These are phyloP conservation scores for Diaporthe caulivora DNA, from an alignment of 2,329 filamentous ascomycete species.

Conservation along the genomic window DNA sequence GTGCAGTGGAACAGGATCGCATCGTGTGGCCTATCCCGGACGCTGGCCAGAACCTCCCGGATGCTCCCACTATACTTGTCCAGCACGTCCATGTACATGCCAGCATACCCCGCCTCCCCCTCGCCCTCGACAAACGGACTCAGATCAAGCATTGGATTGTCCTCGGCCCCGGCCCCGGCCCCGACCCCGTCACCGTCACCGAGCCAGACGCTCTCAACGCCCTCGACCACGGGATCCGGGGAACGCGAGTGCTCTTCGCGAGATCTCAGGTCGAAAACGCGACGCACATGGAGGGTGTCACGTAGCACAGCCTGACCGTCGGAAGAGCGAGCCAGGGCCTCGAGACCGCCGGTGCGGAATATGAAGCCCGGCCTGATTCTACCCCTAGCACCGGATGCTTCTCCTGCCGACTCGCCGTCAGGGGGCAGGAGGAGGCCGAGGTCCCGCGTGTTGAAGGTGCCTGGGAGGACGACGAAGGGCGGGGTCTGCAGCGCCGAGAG, in stretches of 20 bases:
- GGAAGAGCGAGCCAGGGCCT: slow-evolving; percentile 46
- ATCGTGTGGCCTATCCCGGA: slow-evolving; percentile 59
- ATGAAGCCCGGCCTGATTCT: slow-evolving; percentile 54
- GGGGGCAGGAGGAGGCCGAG: slow-evolving; percentile 56
- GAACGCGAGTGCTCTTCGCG: slow-evolving; percentile 54
- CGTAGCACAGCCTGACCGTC: slow-evolving; percentile 53
- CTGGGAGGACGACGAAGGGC: slow-evolving; percentile 60
- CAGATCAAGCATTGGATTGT: slow-evolving; percentile 53
- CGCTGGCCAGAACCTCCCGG: slow-evolving; percentile 59
- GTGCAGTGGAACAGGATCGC: slow-evolving; percentile 67
- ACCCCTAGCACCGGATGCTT: background rate
- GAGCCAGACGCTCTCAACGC: slow-evolving; percentile 61
- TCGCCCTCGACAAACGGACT: slow-evolving; percentile 57
- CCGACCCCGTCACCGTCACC: slow-evolving; percentile 45
- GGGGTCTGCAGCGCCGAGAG: slow-evolving; percentile 52
- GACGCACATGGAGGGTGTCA: slow-evolving; percentile 53
- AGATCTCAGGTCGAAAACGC: slow-evolving; percentile 66
- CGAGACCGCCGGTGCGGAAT: slow-evolving; percentile 62
- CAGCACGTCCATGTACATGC: slow-evolving; percentile 62
- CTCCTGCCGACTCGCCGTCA: background rate
- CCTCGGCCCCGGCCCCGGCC: slow-evolving; percentile 46
- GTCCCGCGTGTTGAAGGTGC: slow-evolving; percentile 66
- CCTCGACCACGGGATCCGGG: slow-evolving; percentile 59
- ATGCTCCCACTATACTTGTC: slow-evolving; percentile 57
- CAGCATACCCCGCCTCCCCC: slow-evolving; percentile 58